Conservation (phyloP, 177 flowering plant genomes). For the Tripterygium wilfordii region DNA sequence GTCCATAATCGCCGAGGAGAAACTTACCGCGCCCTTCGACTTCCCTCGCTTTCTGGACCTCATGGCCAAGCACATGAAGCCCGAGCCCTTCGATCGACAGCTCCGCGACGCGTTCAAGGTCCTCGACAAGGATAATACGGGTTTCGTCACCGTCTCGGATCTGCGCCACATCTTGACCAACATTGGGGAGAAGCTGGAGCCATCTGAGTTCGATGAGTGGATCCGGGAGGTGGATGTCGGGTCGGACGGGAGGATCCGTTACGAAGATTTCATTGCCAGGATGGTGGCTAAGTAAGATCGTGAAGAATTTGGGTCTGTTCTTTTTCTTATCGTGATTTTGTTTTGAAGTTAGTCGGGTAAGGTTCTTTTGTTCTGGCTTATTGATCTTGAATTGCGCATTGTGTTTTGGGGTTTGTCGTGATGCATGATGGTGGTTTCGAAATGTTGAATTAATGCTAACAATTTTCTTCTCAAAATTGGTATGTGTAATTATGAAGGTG, state of each 20-base stretch:
- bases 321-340: slow-evolving; percentile 1
- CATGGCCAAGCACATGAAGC: slow-evolving; percentile 75
- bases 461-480: too few species aligned
- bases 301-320: neutral
- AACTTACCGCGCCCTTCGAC: slow-evolving; percentile 75
- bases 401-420: too few species aligned
- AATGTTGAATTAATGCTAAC: too few species aligned
- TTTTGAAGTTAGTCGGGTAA: neutral
- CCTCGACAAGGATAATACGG: slow-evolving; percentile 79
- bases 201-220: slow-evolving; percentile 97
- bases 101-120: slow-evolving; percentile 92
- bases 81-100: slow-evolving; percentile 90
- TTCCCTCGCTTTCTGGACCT: slow-evolving; percentile 75
- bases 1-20: slow-evolving; percentile 63
- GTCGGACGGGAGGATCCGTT: slow-evolving; percentile 78
- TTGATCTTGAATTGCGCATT: too few species aligned
- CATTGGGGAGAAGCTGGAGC: slow-evolving; percentile 93
- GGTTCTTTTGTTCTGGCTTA: neutral
- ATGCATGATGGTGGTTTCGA: too few species aligned
- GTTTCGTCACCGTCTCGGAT: slow-evolving; percentile 72
- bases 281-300: slow-evolving; percentile 75
- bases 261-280: slow-evolving; percentile 78
- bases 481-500: too few species aligned
- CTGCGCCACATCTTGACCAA: slow-evolving; percentile 82
- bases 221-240: slow-evolving; percentile 89